A percentile compares a stretch with the other conserved stretches of the same genome.
Evolutionary conservation across 2,329 filamentous ascomycete species (phyloP).

Genomic region (Xylariaceae sp.): DNA sequence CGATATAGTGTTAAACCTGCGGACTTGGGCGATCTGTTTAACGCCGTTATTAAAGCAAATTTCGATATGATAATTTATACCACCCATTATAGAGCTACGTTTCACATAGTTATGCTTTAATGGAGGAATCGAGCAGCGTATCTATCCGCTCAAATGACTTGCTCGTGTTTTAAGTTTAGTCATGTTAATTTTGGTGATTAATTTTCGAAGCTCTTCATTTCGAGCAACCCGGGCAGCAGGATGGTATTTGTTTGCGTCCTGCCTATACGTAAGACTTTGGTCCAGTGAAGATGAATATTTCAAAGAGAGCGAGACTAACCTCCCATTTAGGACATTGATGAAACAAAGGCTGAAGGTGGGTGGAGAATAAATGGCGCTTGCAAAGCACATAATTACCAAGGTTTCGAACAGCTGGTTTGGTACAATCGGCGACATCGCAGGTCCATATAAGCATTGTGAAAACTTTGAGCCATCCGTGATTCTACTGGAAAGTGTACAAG

Average conservation of each 20-base stretch:
- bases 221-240: conserved; percentile 43
- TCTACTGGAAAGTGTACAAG: too few species aligned
- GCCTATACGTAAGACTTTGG: conserved; percentile 10
- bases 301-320: conserved; percentile 36
- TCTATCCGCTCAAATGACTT: conserved; percentile 43
- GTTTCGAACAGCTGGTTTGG: conserved; percentile 43
- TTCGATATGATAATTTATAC: conserved; percentile 52
- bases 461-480: too few species aligned
- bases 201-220: conserved; percentile 40
- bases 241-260: conserved; percentile 46
- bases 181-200: conserved; percentile 46
- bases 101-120: conserved; percentile 45
- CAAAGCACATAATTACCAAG: conserved; percentile 48
- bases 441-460: too few species aligned
- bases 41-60: conserved; percentile 50
- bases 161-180: conserved; percentile 45
- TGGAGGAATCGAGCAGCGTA: conserved; percentile 44
- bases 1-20: conserved; percentile 47
- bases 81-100: conserved; percentile 48
- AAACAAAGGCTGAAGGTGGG: conserved; percentile 40
- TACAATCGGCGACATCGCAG: too few species aligned
- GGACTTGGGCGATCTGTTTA: conserved; percentile 50
- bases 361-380: conserved; percentile 45
- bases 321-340: conserved; percentile 47
- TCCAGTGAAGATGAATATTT: conserved; percentile 17